Evolutionary conservation across 345 rosid genomes (phyloP).

Genomic region (Leavenworthia alabamica): DNA sequence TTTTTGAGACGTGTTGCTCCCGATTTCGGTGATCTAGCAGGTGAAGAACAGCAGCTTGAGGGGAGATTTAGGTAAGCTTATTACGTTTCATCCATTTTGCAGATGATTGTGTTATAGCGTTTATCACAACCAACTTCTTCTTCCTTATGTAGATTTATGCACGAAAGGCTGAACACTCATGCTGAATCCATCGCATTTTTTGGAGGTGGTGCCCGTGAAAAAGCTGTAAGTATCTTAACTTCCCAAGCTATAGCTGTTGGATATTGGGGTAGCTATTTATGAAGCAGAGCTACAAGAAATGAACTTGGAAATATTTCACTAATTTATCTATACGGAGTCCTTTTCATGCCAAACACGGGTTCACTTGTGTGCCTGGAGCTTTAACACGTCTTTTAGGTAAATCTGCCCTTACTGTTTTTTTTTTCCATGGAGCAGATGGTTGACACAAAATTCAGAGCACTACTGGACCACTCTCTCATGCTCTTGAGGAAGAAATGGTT

Average conservation of each 20-base stretch:
- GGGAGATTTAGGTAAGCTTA: conserved; percentile 78
- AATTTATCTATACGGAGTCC: neutral
- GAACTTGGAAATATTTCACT: neutral
- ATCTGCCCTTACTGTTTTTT: neutral
- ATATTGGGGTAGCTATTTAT: neutral
- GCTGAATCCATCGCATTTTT: conserved; percentile 99
- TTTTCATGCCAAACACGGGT: conserved; percentile 5
- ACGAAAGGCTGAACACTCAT: conserved; percentile 91
- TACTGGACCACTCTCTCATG: conserved; percentile 73
- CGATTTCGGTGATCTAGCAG: conserved; percentile 84
- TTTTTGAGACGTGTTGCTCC: conserved; percentile 86
- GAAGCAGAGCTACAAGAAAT: conserved; percentile 1
- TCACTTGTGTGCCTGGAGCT: conserved; percentile 12
- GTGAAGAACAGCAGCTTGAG: conserved; percentile 84
- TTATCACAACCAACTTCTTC: conserved; percentile 10
- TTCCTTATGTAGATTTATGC: conserved; percentile 76
- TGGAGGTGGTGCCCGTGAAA: conserved; percentile 99
- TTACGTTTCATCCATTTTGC: neutral
- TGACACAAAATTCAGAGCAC: conserved; percentile 76
- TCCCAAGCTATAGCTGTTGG: conserved; percentile 3
- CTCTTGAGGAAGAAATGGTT: conserved; percentile 88
- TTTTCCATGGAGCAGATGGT: conserved; percentile 57
- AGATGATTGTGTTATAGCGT: conserved; percentile 13
- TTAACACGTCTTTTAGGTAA: neutral
- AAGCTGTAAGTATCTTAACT: conserved; percentile 59